A percentile compares a stretch with the other conserved stretches of the same genome.
Conservation (phyloP, 345 rosid species). For the Eucalyptus paniculata region DNA sequence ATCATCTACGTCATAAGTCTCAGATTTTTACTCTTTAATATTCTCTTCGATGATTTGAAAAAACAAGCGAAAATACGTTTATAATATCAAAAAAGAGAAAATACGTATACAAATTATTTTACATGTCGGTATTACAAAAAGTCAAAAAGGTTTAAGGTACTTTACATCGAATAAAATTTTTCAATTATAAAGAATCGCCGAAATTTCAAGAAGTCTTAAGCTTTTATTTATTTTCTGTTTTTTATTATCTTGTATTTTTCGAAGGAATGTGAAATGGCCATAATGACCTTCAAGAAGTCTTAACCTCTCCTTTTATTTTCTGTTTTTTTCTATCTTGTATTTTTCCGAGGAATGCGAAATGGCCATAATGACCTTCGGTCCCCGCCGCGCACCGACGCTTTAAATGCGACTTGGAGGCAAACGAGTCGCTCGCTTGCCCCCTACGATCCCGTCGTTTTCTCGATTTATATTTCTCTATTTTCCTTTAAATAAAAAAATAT, state of each 20-base stretch:
- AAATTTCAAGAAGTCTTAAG: neutral
- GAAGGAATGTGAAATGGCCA: neutral
- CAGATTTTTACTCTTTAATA: no score
- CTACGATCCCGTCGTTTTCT: neutral
- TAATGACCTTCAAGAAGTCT: neutral
- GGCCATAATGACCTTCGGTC: neutral
- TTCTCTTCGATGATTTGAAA: neutral
- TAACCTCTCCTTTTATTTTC: neutral
- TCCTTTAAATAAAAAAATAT: neutral
- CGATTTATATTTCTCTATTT: neutral
- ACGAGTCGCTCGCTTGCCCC: neutral
- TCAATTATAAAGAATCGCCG: neutral
- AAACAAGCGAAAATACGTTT: neutral
- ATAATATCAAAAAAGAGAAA: neutral
- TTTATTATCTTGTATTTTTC: neutral
- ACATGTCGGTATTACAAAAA: neutral
- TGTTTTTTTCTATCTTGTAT: neutral
- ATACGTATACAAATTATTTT: neutral
- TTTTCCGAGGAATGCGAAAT: neutral
- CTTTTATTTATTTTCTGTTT: neutral
- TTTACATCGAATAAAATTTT: neutral
- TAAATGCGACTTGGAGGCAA: neutral
- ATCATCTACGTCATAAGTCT: neutral
- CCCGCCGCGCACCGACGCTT: neutral
- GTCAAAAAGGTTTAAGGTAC: neutral